Evolutionary conservation across 352 stramenopile genomes (phyloP).

Genomic region (Phytophthora sp.): DNA sequence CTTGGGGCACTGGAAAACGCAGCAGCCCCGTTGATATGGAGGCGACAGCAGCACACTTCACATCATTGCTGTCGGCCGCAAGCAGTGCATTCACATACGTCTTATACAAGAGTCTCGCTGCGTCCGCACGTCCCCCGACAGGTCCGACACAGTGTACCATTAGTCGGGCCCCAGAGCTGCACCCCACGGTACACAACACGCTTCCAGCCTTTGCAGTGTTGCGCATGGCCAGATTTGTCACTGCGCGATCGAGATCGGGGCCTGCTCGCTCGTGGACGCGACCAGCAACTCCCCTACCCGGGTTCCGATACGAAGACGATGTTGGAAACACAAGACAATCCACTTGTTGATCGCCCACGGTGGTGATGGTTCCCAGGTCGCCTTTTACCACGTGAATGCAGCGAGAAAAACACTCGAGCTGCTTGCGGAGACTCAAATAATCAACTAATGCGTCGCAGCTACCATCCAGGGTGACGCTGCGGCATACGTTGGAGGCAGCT

Average conservation of each 20-base stretch:
- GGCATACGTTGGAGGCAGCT: slow-evolving; percentile 7
- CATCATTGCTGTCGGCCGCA: slow-evolving; percentile 32
- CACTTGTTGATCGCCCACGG: slow-evolving; percentile 30
- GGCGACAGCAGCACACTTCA: slow-evolving; percentile 51
- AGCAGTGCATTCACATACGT: slow-evolving; percentile 59
- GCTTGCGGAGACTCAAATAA: slow-evolving; percentile 51
- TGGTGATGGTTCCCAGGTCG: slow-evolving; percentile 48
- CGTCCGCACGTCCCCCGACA: neutral
- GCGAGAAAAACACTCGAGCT: slow-evolving; percentile 44
- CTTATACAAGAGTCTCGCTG: slow-evolving; percentile 44
- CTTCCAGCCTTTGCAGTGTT: slow-evolving; percentile 2
- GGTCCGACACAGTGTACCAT: slow-evolving; percentile 70
- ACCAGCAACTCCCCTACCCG: slow-evolving; percentile 45
- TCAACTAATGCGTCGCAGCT: slow-evolving; percentile 34
- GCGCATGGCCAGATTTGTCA: slow-evolving; percentile 13
- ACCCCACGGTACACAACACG: slow-evolving; percentile 54
- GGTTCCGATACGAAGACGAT: slow-evolving; percentile 43
- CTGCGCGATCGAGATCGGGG: slow-evolving; percentile 12
- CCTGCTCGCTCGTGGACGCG: slow-evolving; percentile 61
- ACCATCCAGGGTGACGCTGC: slow-evolving; percentile 1
- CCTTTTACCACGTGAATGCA: slow-evolving; percentile 46
- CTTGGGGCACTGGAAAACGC: slow-evolving; percentile 39
- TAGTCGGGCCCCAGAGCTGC: slow-evolving; percentile 41
- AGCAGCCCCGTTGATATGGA: slow-evolving; percentile 62
- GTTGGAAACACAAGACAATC: slow-evolving; percentile 76